Evolutionary conservation across 2,329 filamentous ascomycete genomes (phyloP).

Genomic region (Fusarium scirpi): DNA sequence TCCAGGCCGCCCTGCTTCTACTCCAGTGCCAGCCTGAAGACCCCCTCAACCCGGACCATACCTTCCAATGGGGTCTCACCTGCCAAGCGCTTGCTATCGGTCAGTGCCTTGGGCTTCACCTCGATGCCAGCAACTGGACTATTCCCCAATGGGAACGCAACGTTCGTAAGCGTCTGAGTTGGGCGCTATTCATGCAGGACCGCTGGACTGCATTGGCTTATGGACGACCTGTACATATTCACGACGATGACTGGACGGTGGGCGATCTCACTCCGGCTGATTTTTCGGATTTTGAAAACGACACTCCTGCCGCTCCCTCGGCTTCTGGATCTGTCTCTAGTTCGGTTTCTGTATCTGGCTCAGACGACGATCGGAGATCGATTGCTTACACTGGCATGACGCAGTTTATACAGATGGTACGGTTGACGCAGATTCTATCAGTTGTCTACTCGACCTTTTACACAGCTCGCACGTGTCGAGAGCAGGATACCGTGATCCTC

Average conservation of each 20-base stretch:
- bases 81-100: slow-evolving; percentile 62
- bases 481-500: slow-evolving; percentile 52
- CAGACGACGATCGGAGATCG: slow-evolving; percentile 49
- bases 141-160: slow-evolving; percentile 69
- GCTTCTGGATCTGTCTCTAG: slow-evolving; percentile 25
- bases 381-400: slow-evolving; percentile 54
- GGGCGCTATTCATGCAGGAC: slow-evolving; percentile 72
- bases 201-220: slow-evolving; percentile 60
- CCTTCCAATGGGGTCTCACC: slow-evolving; percentile 54
- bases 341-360: slow-evolving; percentile 32
- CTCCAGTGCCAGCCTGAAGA: slow-evolving; percentile 50
- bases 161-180: slow-evolving; percentile 67
- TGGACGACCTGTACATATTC: slow-evolving; percentile 48
- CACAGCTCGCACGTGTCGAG: slow-evolving; percentile 48
- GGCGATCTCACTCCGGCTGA: slow-evolving; percentile 47
- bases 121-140: slow-evolving; percentile 67
- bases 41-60: slow-evolving; percentile 52
- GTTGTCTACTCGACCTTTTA: slow-evolving; percentile 61
- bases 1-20: slow-evolving; percentile 47
- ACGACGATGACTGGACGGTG: slow-evolving; percentile 50
- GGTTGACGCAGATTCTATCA: slow-evolving; percentile 60
- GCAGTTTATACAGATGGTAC: slow-evolving; percentile 61
- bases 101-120: slow-evolving; percentile 65
- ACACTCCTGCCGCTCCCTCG: slow-evolving; percentile 18
- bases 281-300: slow-evolving; percentile 49